Evolutionary conservation across 257 asterid species (phyloP).

Genomic region (Nicotiana tomentosiformis): DNA sequence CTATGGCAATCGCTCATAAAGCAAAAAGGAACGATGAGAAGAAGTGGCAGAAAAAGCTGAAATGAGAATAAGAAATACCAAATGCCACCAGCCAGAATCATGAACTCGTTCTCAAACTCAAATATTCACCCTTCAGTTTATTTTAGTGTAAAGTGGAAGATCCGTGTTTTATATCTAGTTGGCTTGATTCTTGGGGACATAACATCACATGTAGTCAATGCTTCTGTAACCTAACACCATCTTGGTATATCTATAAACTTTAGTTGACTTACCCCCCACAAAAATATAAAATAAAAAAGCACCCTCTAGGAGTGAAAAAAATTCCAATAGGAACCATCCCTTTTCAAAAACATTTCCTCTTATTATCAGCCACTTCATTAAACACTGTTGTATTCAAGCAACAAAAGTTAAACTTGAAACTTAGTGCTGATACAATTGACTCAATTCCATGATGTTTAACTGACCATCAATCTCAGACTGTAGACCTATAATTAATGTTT

Average conservation of each 20-base stretch:
- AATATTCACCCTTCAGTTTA: neutral
- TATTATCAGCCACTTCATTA: neutral
- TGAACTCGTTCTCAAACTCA: neutral
- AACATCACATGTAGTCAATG: neutral
- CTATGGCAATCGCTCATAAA: neutral
- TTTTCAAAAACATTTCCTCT: neutral
- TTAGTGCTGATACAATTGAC: neutral
- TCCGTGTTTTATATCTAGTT: neutral
- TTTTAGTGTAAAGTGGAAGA: neutral
- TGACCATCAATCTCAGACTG: neutral
- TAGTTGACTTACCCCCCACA: neutral
- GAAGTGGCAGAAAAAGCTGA: neutral
- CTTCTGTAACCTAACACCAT: neutral
- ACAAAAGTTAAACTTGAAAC: neutral
- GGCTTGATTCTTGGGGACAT: constrained; percentile 2
- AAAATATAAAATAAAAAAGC: neutral
- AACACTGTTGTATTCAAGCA: neutral
- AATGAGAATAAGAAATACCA: constrained; percentile 1
- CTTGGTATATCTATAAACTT: constrained; percentile 1
- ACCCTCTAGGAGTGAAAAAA: neutral
- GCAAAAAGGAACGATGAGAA: neutral
- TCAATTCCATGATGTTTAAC: neutral
- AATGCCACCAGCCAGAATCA: neutral
- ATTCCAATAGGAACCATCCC: neutral
- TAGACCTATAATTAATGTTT: neutral